phyloP scores from a whole-genome alignment of 2,329 filamentous ascomycete species.

The Ceratocystis cubensis region DNA sequence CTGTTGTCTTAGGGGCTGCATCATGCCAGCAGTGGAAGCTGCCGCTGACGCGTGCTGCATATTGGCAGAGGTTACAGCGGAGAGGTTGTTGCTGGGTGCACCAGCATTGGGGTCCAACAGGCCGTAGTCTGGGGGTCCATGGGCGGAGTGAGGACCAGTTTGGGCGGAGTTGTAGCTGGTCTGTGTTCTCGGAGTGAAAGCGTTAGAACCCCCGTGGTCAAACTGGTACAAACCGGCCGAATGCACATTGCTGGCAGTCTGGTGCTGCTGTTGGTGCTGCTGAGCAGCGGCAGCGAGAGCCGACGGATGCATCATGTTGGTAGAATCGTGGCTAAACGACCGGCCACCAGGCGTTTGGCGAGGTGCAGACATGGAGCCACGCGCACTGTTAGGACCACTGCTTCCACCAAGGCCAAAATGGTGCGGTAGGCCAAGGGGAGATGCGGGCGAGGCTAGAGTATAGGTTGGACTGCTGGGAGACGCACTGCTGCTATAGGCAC shows the following conservation, averaged over 20 bases:
- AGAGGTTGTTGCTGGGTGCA: not conserved
- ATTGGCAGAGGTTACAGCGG: not conserved
- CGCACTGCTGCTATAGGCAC: slow-evolving; percentile 13
- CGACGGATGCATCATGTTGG: slow-evolving; percentile 7
- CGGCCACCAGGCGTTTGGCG: slow-evolving; percentile 9
- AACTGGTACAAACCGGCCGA: not conserved
- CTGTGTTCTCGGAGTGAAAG: slow-evolving; percentile 18
- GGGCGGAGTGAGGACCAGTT: not conserved
- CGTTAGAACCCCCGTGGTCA: not conserved
- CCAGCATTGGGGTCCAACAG: not conserved
- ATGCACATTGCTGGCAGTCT: not conserved
- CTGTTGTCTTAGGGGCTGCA: not conserved
- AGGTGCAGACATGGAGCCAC: slow-evolving; percentile 14
- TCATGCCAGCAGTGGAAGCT: not conserved
- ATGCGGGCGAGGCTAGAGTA: slow-evolving; percentile 16
- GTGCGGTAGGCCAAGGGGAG: slow-evolving; percentile 16
- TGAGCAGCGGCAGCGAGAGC: slow-evolving; percentile 1
- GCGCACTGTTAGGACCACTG: not conserved
- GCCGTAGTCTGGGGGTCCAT: not conserved
- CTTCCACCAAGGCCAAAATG: slow-evolving; percentile 3
- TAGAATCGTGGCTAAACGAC: slow-evolving; percentile 18
- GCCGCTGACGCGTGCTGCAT: not conserved
- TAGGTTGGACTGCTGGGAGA: slow-evolving; percentile 18
- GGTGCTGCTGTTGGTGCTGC: slow-evolving; percentile 9
- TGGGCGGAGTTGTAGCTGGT: not conserved